A percentile compares a stretch with the other conserved stretches of the same genome.
These are phyloP conservation scores for Ceratocystis albifundus DNA, from an alignment of 2,329 filamentous ascomycete species.

Conservation along the genomic window DNA sequence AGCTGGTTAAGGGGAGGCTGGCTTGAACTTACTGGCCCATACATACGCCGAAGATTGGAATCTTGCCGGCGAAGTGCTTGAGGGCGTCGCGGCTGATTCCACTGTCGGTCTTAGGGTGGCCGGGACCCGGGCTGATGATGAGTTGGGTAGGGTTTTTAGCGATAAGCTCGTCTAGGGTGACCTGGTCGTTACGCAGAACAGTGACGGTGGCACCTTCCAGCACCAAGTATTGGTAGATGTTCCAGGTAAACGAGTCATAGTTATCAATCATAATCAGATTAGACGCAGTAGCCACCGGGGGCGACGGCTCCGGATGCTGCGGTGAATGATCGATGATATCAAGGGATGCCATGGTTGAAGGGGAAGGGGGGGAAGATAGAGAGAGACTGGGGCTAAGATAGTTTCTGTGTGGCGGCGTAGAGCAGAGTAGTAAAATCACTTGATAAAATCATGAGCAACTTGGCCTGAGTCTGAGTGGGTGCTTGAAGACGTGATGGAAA, in stretches of 20 bases:
- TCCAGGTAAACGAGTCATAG: constrained; percentile 99
- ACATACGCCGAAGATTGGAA: constrained; percentile 92
- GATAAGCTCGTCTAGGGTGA: constrained; percentile 73
- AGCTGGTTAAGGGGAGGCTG: too few species aligned
- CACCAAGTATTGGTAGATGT: constrained; percentile 94
- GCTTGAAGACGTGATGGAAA: not conserved
- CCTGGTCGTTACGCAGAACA: constrained; percentile 85
- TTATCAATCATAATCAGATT: constrained; percentile 97
- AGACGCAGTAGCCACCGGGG: constrained; percentile 64
- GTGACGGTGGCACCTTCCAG: constrained; percentile 89
- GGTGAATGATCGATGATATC: constrained; percentile 70
- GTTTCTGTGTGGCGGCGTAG: not conserved
- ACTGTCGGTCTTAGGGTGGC: constrained; percentile 82
- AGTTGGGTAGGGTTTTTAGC: constrained; percentile 80
- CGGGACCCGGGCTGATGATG: constrained; percentile 88
- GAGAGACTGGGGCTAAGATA: not conserved
- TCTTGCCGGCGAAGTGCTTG: constrained; percentile 80
- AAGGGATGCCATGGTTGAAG: constrained; percentile 37
- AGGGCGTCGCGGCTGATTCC: constrained; percentile 91
- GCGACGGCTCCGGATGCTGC: constrained; percentile 63
- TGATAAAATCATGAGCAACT: not conserved
- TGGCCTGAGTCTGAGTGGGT: not conserved
- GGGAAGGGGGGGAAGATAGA: not conserved
- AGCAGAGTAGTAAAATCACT: not conserved
- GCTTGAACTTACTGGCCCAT: constrained; percentile 70